Evolutionary conservation across 2,329 filamentous ascomycete species (phyloP), one percentile per base, ranked within the genome.

Genomic region (Tolypocladium tropicale): DNA sequence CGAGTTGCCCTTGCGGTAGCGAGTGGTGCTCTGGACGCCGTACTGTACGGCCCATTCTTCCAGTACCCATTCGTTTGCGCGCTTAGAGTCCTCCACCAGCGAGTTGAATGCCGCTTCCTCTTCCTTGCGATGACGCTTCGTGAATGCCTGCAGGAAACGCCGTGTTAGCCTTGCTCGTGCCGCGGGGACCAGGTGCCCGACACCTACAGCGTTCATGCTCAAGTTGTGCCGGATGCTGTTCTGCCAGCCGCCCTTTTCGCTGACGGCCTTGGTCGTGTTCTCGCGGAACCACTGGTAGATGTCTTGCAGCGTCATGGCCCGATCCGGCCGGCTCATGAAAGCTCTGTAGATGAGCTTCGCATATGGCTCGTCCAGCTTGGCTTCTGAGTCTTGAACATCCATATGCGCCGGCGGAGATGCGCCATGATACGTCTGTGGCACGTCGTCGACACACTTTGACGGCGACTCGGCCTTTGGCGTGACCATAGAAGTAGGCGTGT

Each of bases 171-270:
- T 41, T 41, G 21, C 21, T 46, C 16, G 36, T 6, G 18, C 7
- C 25, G 36, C 34, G 37, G 9, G 36, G 25, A 32, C n/a, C n/a
- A 10, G 21, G 6, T 52, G 6, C 49, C n/a, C 21, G 11, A 48
- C 36, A 67, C 74, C 73, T 82, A 96, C 93, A 58, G 81, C 80
- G 64, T 97, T 97, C 92, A 97, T 96, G 52, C 90, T 96, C 9
- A 97, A 76, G 63, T 97, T 97, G 70, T 97, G 93, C 2, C 93
- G 83, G 61, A 97, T 95, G 68, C 90, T 95, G 71, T 96, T 97
- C 72, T 93, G 88, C 93, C 93, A 97, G 11, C 92, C 93, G 63
- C 85, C 87, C 54, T 78, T 83, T 5, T 82, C 83, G 66, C 91
- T 94, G 55, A 81, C 78, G 3, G 90, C 82, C 70, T 94, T 96